Evolutionary conservation across 2,329 filamentous ascomycete species (phyloP).

Genomic region (Claviceps paspali): DNA sequence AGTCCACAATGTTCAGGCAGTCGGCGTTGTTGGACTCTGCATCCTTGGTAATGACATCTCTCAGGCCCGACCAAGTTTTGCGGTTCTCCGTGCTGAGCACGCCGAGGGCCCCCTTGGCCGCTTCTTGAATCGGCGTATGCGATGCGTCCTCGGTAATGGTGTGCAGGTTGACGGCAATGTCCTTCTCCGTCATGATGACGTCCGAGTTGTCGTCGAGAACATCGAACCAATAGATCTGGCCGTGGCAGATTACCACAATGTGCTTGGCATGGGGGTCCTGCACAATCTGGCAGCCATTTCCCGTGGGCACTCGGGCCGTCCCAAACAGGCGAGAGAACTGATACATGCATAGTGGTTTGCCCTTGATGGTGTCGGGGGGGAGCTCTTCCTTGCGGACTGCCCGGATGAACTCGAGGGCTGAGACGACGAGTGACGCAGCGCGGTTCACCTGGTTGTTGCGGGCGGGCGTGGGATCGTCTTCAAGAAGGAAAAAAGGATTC

Average conservation of each 20-base stretch:
- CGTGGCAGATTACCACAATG: constrained; percentile 81
- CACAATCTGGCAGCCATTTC: constrained; percentile 88
- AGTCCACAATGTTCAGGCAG: constrained; percentile 88
- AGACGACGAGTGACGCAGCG: constrained; percentile 81
- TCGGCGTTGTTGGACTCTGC: constrained; percentile 89
- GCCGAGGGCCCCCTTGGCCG: constrained; percentile 85
- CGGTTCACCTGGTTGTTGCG: constrained; percentile 93
- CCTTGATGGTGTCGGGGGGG: constrained; percentile 71
- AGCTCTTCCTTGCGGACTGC: constrained; percentile 88
- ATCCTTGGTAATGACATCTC: constrained; percentile 76
- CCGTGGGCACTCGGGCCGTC: constrained; percentile 84
- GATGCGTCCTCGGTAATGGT: constrained; percentile 85
- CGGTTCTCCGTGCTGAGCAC: constrained; percentile 93
- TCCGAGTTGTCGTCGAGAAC: constrained; percentile 89
- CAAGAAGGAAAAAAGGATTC: constrained; percentile 93
- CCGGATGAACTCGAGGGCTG: constrained; percentile 79
- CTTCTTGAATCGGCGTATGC: constrained; percentile 80
- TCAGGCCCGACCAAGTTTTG: constrained; percentile 84
- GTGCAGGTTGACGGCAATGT: constrained; percentile 79
- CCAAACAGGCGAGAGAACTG: constrained; percentile 93
- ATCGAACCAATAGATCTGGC: constrained; percentile 98
- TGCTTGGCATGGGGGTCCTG: constrained; percentile 91
- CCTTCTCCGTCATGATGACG: constrained; percentile 92
- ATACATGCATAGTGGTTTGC: constrained; percentile 88
- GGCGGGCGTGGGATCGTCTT: constrained; percentile 92